phyloP scores from a whole-genome alignment of 129 eudicot species.

The Flaveria trinervia region DNA sequence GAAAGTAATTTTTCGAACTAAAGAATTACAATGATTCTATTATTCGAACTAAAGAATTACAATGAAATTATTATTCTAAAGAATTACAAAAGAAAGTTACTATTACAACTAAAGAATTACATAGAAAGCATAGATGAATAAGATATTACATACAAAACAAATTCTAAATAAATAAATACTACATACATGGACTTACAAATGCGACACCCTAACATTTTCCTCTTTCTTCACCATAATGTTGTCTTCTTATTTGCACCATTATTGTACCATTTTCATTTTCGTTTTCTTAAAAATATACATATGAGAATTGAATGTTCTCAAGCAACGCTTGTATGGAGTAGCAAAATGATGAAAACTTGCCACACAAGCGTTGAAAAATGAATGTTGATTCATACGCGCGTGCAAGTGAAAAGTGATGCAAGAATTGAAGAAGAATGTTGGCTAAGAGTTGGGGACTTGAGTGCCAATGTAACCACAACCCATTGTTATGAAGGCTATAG shows the following conservation, averaged over 20 bases:
- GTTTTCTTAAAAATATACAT: neutral
- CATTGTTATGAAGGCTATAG: constrained; percentile 46
- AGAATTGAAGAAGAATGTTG: neutral
- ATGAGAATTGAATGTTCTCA: neutral
- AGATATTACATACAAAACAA: neutral
- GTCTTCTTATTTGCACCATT: neutral
- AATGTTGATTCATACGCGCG: neutral
- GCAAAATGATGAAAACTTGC: neutral
- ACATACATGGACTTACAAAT: neutral
- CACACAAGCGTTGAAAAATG: neutral
- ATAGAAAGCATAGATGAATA: neutral
- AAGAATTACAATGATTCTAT: no score
- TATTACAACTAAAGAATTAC: neutral
- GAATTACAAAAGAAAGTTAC: neutral
- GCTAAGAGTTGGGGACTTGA: constrained; percentile 1
- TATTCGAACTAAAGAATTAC: neutral
- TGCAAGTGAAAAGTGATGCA: neutral
- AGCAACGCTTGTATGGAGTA: neutral
- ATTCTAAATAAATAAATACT: neutral
- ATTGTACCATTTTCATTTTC: neutral
- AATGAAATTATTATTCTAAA: neutral
- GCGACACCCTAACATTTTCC: neutral
- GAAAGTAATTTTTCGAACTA: no score
- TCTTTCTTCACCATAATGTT: neutral
- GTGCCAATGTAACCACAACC: constrained; percentile 15